A percentile compares a stretch with the other conserved stretches of the same genome.
These are phyloP conservation scores for Coemansia sp. DNA, from an alignment of 192 early-diverging fungal genomes.

Conservation along the genomic window DNA sequence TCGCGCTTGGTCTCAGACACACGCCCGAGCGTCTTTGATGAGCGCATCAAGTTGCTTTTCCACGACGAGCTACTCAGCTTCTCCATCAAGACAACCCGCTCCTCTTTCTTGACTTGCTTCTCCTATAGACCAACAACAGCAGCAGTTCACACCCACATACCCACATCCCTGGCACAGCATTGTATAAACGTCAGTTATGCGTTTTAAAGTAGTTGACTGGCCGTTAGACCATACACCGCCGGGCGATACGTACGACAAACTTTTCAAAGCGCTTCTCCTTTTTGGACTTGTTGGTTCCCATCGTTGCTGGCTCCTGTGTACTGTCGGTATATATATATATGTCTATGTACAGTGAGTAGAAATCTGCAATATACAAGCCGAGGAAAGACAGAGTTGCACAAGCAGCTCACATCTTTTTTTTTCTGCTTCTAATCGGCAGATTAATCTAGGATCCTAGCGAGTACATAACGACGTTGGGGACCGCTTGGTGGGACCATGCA, in stretches of 20 bases:
- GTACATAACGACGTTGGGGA: background rate
- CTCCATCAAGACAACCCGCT: constrained; percentile 64
- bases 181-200: background rate
- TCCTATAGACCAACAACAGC: constrained; percentile 39
- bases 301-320: constrained; percentile 2
- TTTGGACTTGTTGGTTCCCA: constrained; percentile 58
- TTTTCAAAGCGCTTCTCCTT: constrained; percentile 78
- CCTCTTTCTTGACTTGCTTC: constrained; percentile 81
- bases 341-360: background rate
- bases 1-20: constrained; percentile 65
- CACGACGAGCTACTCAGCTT: constrained; percentile 65
- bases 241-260: constrained; percentile 62
- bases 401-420: constrained; percentile 8
- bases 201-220: constrained; percentile 19
- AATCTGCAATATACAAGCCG: background rate
- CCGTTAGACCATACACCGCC: background rate
- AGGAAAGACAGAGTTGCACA: background rate
- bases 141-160: background rate
- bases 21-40: constrained; percentile 66
- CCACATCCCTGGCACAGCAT: no score
- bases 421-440: background rate
- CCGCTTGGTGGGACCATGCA: background rate
- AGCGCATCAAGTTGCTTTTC: constrained; percentile 68
- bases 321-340: background rate
- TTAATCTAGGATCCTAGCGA: background rate